phyloP scores from a whole-genome alignment of 2,329 filamentous ascomycete species.

The Grosmannia clavigera region DNA sequence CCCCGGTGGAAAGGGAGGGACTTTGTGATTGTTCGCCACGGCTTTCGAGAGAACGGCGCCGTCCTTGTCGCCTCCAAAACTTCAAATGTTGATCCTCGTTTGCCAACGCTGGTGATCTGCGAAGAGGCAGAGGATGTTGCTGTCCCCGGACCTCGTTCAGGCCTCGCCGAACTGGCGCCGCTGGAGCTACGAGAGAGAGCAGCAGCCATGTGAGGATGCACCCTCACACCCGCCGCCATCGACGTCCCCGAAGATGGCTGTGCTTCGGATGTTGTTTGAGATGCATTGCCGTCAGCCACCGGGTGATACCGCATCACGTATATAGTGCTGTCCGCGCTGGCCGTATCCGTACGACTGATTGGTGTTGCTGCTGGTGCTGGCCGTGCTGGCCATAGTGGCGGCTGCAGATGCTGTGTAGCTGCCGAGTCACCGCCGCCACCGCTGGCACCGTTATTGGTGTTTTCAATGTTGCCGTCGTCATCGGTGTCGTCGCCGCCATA shows the following conservation, averaged over 20 bases:
- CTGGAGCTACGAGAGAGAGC: slow-evolving; percentile 10
- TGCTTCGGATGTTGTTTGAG: slow-evolving; percentile 29
- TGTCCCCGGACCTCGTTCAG: background rate
- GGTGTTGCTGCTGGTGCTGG: slow-evolving; percentile 43
- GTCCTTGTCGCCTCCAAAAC: slow-evolving; percentile 19
- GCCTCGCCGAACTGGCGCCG: slow-evolving; percentile 2
- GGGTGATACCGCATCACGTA: slow-evolving; percentile 52
- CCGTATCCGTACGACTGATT: slow-evolving; percentile 48
- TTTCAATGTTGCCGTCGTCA: background rate
- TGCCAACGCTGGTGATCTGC: background rate
- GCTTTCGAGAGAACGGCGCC: background rate
- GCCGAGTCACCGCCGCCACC: background rate
- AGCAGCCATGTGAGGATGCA: background rate
- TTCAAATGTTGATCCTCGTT: slow-evolving; percentile 12
- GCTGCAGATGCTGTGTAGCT: slow-evolving; percentile 19
- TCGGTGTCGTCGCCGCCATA: background rate
- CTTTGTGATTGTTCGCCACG: slow-evolving; percentile 21
- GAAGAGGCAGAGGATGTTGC: slow-evolving; percentile 2
- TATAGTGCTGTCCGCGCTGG: slow-evolving; percentile 50
- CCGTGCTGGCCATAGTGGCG: slow-evolving; percentile 42
- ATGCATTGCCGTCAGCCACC: slow-evolving; percentile 35
- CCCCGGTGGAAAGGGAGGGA: slow-evolving; percentile 19
- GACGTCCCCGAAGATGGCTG: background rate
- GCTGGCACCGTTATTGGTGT: background rate
- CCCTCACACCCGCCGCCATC: background rate